These are phyloP conservation scores for Chrysosporium keratinophilum DNA, from an alignment of 2,329 filamentous ascomycete genomes.

Conservation along the genomic window DNA sequence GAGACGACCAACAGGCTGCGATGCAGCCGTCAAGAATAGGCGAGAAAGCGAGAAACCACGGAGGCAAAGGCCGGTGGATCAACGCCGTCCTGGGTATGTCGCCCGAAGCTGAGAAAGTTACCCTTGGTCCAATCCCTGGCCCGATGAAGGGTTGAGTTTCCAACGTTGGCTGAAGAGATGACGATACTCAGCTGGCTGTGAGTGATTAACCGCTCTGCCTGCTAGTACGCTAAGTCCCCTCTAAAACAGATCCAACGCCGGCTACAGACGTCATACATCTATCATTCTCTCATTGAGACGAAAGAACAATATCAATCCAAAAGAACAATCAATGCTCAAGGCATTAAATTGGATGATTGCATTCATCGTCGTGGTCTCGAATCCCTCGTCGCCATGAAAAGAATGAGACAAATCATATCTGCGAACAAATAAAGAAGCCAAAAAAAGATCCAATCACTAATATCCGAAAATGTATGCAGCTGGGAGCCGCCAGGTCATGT, in stretches of 20 bases:
- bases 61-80: not conserved
- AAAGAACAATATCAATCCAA: slow-evolving; percentile 6
- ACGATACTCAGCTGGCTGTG: no score
- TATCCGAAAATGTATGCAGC: not conserved
- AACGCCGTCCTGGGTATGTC: not conserved
- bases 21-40: not conserved
- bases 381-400: not conserved
- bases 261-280: no score
- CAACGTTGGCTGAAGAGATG: no score
- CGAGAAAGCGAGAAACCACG: not conserved
- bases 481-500: not conserved
- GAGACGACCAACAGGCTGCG: not conserved
- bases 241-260: no score
- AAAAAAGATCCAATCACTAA: not conserved
- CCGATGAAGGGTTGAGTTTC: no score
- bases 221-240: no score
- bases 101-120: not conserved
- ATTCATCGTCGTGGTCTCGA: not conserved
- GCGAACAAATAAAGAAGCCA: not conserved
- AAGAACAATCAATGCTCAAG: not conserved
- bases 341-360: not conserved
- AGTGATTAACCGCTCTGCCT: no score
- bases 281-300: not conserved
- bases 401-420: not conserved
- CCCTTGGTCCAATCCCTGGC: no score